A percentile compares a stretch with the other conserved stretches of the same genome.
These are phyloP conservation scores for Chlamydomonas sp. DNA, from an alignment of 139 green algal species.

Conservation along the genomic window DNA sequence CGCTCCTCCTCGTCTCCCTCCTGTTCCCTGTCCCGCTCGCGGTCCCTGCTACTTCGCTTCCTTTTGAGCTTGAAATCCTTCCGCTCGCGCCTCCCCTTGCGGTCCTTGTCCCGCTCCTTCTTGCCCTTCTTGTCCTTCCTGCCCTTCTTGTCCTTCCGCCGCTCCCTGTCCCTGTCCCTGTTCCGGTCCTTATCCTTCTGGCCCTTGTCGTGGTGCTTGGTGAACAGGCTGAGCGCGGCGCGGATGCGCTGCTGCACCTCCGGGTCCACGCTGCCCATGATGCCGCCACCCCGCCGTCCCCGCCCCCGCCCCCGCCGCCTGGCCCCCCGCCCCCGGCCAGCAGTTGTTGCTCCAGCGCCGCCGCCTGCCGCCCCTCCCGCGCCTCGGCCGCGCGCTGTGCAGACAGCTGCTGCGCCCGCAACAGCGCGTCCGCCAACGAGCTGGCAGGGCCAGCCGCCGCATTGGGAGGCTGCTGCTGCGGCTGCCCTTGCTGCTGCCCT, in stretches of 20 bases:
- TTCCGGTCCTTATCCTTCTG: conserved; percentile 37
- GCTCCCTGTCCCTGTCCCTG: conserved; percentile 21
- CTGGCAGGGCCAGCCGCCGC: conserved; percentile 14
- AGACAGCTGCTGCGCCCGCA: conserved; percentile 49
- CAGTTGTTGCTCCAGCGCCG: conserved; percentile 22
- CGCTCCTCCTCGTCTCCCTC: neutral
- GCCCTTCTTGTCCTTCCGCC: neutral
- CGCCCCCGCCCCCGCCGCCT: neutral
- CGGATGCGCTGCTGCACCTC: conserved; percentile 52
- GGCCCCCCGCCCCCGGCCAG: neutral
- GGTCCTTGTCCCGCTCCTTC: conserved; percentile 1
- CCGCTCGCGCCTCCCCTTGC: neutral
- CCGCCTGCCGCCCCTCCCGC: conserved; percentile 12
- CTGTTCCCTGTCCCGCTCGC: neutral
- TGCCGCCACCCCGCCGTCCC: neutral
- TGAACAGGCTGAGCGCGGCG: conserved; percentile 47
- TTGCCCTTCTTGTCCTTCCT: conserved; percentile 10
- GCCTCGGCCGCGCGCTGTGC: conserved; percentile 24
- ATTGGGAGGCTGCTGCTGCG: conserved; percentile 4
- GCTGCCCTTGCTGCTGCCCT: neutral
- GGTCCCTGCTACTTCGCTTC: neutral
- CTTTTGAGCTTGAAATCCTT: neutral
- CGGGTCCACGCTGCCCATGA: conserved; percentile 19
- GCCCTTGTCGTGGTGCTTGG: conserved; percentile 41
- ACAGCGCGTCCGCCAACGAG: conserved; percentile 58